These are phyloP conservation scores for Pyrenophora teres DNA, from an alignment of 2,329 filamentous ascomycete genomes.

Conservation along the genomic window DNA sequence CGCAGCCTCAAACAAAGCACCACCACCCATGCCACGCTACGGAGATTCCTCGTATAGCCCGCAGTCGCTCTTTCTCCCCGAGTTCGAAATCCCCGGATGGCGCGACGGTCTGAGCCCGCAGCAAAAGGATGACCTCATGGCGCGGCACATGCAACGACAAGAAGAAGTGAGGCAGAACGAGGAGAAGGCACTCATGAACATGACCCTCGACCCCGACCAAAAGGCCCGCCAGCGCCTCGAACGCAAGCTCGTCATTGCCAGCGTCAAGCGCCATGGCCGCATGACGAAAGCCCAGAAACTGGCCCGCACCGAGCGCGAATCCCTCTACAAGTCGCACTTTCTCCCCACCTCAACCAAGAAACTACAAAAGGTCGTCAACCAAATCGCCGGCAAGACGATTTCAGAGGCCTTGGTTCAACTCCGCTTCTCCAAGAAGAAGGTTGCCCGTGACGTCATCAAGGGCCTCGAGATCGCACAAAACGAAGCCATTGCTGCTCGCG, in stretches of 20 bases:
- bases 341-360: constrained; percentile 93
- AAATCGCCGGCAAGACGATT: constrained; percentile 91
- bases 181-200: constrained; percentile 61
- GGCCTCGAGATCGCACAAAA: constrained; percentile 83
- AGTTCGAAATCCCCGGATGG: constrained; percentile 35
- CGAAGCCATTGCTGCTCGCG: constrained; percentile 75
- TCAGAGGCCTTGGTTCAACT: constrained; percentile 94
- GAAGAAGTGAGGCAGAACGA: constrained; percentile 15
- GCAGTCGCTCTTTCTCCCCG: constrained; percentile 31
- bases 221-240: constrained; percentile 74
- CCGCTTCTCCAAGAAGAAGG: constrained; percentile 93
- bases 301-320: constrained; percentile 66
- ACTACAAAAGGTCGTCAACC: constrained; percentile 79
- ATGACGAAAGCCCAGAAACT: constrained; percentile 70
- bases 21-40: constrained; percentile 16
- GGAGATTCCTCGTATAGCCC: constrained; percentile 24
- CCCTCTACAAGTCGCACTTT: constrained; percentile 66
- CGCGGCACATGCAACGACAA: constrained; percentile 12
- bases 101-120: constrained; percentile 19
- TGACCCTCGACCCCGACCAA: constrained; percentile 73
- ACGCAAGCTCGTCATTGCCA: constrained; percentile 79
- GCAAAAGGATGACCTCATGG: constrained; percentile 22
- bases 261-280: constrained; percentile 70
- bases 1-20: neutral
- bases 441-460: constrained; percentile 75